Conservation (phyloP, 306 rosid genomes). For the Vachellia pachyceras region DNA sequence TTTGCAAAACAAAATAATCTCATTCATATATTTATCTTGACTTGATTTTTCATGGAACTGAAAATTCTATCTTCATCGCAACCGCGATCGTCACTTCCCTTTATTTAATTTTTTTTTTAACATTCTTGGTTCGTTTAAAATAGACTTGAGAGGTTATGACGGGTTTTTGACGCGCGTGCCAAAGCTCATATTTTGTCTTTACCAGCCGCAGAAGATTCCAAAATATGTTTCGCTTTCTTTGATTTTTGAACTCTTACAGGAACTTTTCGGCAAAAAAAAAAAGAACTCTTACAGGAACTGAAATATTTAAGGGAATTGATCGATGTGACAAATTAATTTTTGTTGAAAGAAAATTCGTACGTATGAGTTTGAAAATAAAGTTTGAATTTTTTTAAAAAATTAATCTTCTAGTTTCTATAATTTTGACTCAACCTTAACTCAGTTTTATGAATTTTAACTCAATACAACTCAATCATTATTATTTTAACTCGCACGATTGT, state of each 20-base stretch:
- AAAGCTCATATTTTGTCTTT: not conserved
- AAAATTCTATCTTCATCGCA: not conserved
- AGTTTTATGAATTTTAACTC: too few species aligned
- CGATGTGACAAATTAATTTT: not conserved
- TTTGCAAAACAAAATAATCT: too few species aligned
- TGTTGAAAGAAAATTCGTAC: not conserved
- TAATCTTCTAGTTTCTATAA: too few species aligned
- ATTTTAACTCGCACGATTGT: too few species aligned
- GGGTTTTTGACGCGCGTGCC: not conserved
- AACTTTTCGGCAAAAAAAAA: too few species aligned
- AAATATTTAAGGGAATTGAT: not conserved
- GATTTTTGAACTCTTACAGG: not conserved
- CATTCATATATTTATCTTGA: too few species aligned
- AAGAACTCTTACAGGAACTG: not conserved
- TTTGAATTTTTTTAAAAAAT: not conserved
- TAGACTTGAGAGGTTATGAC: not conserved
- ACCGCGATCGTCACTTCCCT: not conserved
- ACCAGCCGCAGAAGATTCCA: not conserved
- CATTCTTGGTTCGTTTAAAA: not conserved
- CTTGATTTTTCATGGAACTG: not conserved
- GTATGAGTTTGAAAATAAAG: not conserved
- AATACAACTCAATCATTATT: too few species aligned
- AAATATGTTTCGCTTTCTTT: not conserved
- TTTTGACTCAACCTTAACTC: too few species aligned
- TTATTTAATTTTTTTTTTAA: too few species aligned